A percentile compares a stretch with the other conserved stretches of the same genome.
phyloP scores from a whole-genome alignment of 1,284 basidiomycete genomes.

The Cystobasidium pallidum region DNA sequence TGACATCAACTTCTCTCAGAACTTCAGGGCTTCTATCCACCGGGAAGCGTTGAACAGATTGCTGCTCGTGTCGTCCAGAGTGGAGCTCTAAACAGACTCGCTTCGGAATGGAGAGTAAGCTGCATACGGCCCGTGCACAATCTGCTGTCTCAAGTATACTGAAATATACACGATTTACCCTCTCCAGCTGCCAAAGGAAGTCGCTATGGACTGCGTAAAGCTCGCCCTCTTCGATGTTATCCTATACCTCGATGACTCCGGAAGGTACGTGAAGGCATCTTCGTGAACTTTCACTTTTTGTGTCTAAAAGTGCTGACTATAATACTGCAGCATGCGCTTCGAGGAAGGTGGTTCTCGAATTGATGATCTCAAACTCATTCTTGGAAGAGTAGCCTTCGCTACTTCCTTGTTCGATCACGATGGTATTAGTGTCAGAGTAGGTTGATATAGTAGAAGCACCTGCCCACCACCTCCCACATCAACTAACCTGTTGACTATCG shows the following conservation, averaged over 20 bases:
- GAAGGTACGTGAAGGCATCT: constrained; percentile 42
- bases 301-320: too few relatives aligned
- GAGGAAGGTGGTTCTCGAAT: constrained; percentile 52
- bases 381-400: constrained; percentile 57
- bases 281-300: too few relatives aligned
- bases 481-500: constrained; percentile 39
- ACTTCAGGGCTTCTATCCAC: constrained; percentile 60
- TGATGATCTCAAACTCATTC: constrained; percentile 57
- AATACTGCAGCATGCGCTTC: constrained; percentile 47
- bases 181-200: constrained; percentile 57
- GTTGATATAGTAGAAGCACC: not conserved
- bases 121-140: not conserved
- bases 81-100: constrained; percentile 57
- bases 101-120: constrained; percentile 56
- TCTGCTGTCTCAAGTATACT: too few relatives aligned
- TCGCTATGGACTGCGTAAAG: constrained; percentile 59
- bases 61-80: constrained; percentile 57
- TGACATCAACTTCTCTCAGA: constrained; percentile 49
- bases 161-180: too few relatives aligned
- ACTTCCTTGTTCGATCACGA: constrained; percentile 60
- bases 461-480: too few relatives aligned
- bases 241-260: constrained; percentile 58
- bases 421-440: constrained; percentile 55
- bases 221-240: constrained; percentile 54
- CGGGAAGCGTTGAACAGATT: constrained; percentile 57